phyloP scores from a whole-genome alignment of 2,329 filamentous ascomycete genomes.

The Helotiales sp. region DNA sequence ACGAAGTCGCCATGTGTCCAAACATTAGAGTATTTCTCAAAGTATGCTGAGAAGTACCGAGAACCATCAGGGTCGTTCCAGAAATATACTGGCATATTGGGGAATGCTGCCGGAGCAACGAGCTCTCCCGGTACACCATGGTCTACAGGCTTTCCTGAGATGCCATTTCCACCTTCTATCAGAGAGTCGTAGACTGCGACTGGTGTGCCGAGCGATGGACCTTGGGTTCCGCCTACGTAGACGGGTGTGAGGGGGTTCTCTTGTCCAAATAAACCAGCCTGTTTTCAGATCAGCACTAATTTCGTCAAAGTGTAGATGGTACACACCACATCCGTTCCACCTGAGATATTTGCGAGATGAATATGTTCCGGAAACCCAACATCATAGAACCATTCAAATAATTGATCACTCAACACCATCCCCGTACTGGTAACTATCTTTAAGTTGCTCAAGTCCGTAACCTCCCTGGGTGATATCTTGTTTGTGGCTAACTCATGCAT shows the following conservation, averaged over 20 bases:
- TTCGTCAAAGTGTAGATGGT: not conserved
- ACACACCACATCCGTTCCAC: constrained; percentile 73
- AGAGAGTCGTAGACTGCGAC: constrained; percentile 65
- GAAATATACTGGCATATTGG: constrained; percentile 71
- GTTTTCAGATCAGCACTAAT: not conserved
- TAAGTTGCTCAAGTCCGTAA: constrained; percentile 58
- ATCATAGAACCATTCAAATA: constrained; percentile 78
- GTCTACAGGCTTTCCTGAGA: constrained; percentile 42
- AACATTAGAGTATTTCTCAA: constrained; percentile 62
- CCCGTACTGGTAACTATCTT: constrained; percentile 69
- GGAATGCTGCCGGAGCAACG: constrained; percentile 69
- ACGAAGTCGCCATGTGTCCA: constrained; percentile 88
- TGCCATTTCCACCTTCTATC: constrained; percentile 44
- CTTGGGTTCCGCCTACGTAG: constrained; percentile 57
- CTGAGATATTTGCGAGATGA: constrained; percentile 73
- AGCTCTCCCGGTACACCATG: constrained; percentile 72
- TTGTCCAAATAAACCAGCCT: constrained; percentile 58
- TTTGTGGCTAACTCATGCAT: constrained; percentile 70
- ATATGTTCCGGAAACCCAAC: constrained; percentile 63
- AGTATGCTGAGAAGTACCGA: constrained; percentile 58
- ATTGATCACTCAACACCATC: constrained; percentile 75
- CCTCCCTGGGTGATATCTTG: constrained; percentile 60
- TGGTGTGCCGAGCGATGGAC: constrained; percentile 51
- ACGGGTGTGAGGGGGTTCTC: constrained; percentile 71
- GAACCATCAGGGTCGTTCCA: constrained; percentile 51